A percentile compares a stretch with the other conserved stretches of the same genome.
phyloP scores from a whole-genome alignment of 2,329 filamentous ascomycete genomes.

The Xenoacremonium recifei region DNA sequence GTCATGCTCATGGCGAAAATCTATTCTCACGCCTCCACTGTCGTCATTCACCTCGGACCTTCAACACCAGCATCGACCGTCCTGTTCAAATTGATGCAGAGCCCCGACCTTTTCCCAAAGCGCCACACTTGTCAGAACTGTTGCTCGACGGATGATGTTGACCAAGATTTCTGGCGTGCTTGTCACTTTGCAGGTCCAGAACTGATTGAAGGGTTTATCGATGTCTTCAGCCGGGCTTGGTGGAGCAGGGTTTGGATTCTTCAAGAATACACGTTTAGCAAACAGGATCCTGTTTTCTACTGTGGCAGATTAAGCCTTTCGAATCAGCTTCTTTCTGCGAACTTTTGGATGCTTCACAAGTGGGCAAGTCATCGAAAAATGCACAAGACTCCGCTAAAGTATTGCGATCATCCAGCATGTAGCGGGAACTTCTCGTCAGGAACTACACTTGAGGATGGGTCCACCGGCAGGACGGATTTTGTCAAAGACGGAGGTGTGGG shows the following conservation, averaged over 20 bases:
- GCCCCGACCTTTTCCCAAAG: not conserved
- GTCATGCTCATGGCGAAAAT: not conserved
- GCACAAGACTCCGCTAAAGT: not conserved
- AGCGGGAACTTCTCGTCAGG: not conserved
- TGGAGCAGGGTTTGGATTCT: not conserved
- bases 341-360: not conserved
- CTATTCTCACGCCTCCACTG: not conserved
- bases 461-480: not conserved
- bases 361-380: not conserved
- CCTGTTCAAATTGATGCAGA: not conserved
- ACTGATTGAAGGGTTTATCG: not conserved
- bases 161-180: not conserved
- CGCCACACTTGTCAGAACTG: not conserved
- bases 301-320: not conserved
- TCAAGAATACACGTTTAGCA: not conserved
- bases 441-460: not conserved
- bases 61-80: not conserved
- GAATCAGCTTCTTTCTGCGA: not conserved
- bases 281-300: not conserved
- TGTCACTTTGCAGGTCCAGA: not conserved
- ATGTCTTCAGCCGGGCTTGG: not conserved
- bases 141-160: not conserved
- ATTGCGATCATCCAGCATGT: not conserved
- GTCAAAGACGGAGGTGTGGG: not conserved
- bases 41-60: not conserved